Evolutionary conservation across 805 yeast species (phyloP).

Genomic region (Wickerhamomyces ciferrii): DNA sequence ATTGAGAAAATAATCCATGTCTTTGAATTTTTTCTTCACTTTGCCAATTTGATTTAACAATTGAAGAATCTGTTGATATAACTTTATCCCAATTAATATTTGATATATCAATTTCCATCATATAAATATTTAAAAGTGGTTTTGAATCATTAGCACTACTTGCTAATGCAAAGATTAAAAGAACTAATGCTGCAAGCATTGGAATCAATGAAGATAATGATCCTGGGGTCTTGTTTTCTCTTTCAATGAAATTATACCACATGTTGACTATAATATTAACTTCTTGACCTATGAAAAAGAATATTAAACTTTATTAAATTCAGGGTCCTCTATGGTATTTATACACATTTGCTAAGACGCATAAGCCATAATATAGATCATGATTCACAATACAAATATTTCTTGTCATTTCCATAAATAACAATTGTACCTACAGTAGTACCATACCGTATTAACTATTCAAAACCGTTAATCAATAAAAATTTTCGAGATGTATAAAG

Average conservation of each 20-base stretch:
- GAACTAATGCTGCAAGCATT: not conserved
- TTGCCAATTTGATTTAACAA: not conserved
- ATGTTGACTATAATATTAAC: too few species aligned
- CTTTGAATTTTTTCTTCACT: not conserved
- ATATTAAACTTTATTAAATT: too few species aligned
- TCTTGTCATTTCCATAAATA: too few species aligned
- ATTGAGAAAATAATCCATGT: not conserved
- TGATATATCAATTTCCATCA: not conserved
- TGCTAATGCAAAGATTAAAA: not conserved
- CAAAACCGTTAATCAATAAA: too few species aligned
- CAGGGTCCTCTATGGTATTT: not conserved
- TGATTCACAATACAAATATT: too few species aligned
- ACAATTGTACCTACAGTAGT: too few species aligned
- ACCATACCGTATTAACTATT: too few species aligned
- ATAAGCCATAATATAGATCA: too few species aligned
- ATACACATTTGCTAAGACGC: too few species aligned
- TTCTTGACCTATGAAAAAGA: too few species aligned
- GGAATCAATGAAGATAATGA: not conserved
- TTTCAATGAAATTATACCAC: not conserved
- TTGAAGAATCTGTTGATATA: not conserved
- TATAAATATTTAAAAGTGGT: not conserved
- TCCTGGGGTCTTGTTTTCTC: not conserved
- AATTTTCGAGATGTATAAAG: not conserved
- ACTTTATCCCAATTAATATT: not conserved
- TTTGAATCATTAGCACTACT: not conserved